Evolutionary conservation across 2,329 filamentous ascomycete species (phyloP).

Genomic region (Botryotinia calthae): DNA sequence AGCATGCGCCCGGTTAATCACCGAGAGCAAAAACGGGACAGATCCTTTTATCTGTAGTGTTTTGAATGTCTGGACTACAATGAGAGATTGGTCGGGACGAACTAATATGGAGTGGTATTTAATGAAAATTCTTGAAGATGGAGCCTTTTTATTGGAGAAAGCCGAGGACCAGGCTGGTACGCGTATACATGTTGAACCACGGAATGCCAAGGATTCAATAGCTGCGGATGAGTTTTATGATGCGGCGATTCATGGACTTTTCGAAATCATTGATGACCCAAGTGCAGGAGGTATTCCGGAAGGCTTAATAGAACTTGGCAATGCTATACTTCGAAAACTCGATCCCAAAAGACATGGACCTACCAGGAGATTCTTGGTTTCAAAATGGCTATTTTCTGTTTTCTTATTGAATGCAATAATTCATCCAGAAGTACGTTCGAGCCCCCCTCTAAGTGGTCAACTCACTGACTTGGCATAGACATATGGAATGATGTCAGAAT

Average conservation of each 20-base stretch:
- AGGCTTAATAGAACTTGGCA: conserved; percentile 79
- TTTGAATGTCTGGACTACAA: conserved; percentile 81
- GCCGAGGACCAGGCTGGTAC: conserved; percentile 75
- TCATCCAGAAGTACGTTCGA: conserved; percentile 71
- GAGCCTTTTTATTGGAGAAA: conserved; percentile 84
- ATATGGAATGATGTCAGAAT: conserved; percentile 75
- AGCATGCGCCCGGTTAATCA: conserved; percentile 78
- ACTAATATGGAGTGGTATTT: conserved; percentile 90
- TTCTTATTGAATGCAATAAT: conserved; percentile 82
- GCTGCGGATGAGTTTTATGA: conserved; percentile 88
- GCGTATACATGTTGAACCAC: conserved; percentile 67
- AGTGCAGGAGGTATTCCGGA: conserved; percentile 82
- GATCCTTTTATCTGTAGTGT: conserved; percentile 81
- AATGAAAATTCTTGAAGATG: conserved; percentile 91
- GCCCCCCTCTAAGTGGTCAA: not conserved
- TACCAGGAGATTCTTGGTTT: conserved; percentile 80
- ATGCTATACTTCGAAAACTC: conserved; percentile 76
- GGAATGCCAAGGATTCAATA: conserved; percentile 75
- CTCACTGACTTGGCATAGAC: conserved; percentile 39
- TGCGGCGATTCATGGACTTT: conserved; percentile 73
- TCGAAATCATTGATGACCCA: conserved; percentile 81
- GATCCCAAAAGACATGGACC: conserved; percentile 68
- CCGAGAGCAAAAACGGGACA: conserved; percentile 70
- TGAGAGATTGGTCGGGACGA: conserved; percentile 86
- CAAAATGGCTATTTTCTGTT: conserved; percentile 87